Base-by-base conservation (phyloP, 306 rosid species). In the Prunus mira region DNA sequence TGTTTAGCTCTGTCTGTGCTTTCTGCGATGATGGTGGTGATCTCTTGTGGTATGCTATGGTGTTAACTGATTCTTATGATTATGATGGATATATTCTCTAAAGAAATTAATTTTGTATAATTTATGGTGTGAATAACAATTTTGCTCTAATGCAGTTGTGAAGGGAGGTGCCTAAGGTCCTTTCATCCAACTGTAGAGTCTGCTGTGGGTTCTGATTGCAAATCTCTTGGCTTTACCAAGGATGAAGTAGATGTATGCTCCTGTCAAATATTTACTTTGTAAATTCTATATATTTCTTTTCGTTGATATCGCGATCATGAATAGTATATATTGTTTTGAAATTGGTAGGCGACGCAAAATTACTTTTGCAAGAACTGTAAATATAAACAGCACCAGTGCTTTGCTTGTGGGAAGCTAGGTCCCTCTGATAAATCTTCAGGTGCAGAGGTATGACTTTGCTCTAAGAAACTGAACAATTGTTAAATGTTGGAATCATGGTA, bases 101-200 rank as follows among this genome's bases (percentile, higher is more conserved):
- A 38, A 38, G 43, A 38, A 38, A 38, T 38, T 38, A 38, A 38
- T 38, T 7, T 38, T 0, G 9, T 38, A 38, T 12, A 49, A 49
- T 62, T 34, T 12, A 66, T 20, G 45, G 13, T 27, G 46, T 64
- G 38, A 34, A 3, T 73, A 14, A 5, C n/a, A 77, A 34, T 79
- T 80, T 41, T 82, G 45, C 11, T 71, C 47, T 38, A 13, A 28
- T 82, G 84, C 81, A 92, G 98, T 79, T 94, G 98, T 74, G 98
- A 92, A 24, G 98, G 98, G 69, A 87, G 86, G 71, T 94, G 98
- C 91, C 71, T 94, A 84, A 90, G 97, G 88, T 87, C 96, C 3
- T 94, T 94, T 78, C 97, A 94, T 85, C 89, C 93, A 43, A 86
- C 84, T 72, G 75, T 47, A 73, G 85, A 88, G 74, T 85, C 80